Percentiles rank a stretch among this genome's conserved stretches.
Evolutionary conservation across 73 alveolate genomes (phyloP).

Genomic region (Tetrahymena thermophila): DNA sequence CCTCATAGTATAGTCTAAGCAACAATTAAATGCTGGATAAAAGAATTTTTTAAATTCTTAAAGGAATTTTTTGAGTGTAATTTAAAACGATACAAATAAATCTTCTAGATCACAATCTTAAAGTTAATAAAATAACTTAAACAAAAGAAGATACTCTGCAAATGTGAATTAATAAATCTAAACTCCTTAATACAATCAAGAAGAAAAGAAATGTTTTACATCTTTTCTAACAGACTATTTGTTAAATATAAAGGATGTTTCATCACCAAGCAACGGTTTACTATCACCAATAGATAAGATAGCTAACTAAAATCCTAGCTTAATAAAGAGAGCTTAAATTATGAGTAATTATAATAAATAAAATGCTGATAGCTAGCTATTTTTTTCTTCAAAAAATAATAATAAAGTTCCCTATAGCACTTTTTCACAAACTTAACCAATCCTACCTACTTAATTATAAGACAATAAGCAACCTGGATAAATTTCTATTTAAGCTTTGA

Average conservation of each 20-base stretch:
- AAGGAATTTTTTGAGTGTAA: neutral
- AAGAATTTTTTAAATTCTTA: neutral
- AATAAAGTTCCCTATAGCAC: neutral
- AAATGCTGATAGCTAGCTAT: neutral
- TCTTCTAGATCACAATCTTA: neutral
- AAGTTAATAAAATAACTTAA: neutral
- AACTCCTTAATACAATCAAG: neutral
- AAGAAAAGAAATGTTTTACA: neutral
- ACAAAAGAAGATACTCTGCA: neutral
- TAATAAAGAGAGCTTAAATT: neutral
- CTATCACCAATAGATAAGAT: neutral
- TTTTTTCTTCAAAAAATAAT: neutral
- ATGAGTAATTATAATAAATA: neutral
- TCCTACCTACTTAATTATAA: neutral
- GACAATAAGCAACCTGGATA: neutral
- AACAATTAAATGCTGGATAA: neutral
- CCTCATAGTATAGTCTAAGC: neutral
- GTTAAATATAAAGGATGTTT: neutral
- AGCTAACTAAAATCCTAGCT: neutral
- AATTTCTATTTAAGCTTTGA: neutral
- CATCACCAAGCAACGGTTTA: neutral
- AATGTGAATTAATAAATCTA: neutral
- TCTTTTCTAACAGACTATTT: neutral
- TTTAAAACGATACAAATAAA: neutral
- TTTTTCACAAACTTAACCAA: neutral